Base-by-base conservation (phyloP, 2,329 filamentous ascomycete genomes). In the Colletotrichum sp. region DNA sequence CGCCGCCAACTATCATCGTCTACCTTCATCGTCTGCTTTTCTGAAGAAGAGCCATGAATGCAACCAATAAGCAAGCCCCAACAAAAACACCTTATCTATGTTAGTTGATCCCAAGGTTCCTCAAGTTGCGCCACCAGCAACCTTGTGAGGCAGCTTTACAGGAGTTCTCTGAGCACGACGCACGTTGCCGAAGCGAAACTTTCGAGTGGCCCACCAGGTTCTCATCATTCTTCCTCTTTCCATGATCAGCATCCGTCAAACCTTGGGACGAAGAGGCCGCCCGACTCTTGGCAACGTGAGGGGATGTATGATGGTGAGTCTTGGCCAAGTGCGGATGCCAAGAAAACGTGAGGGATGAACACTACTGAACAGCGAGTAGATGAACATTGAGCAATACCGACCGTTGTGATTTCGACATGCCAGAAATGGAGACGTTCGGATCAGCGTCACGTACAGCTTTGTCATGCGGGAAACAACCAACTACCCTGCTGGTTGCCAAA, bases 161-260 rank as follows among this genome's bases (percentile, higher is more conserved):
- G 5, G 36, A 0, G 15, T 38, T 38, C 36, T 9, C 8, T 38
- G 15, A 38, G 15, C 8, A 38, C 36, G 2, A 38, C 36, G 38
- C 38, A 48, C 43, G 43, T 52, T 52, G 43, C 43, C 12, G 43
- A 13, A 52, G 12, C 43, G 43, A 52, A 52, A 8, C 43, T 52
- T 52, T 52, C n/a, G 3, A 52, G 43, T 52, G 43, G 43, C n/a
- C 4, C 10, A 24, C 43, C n/a, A 0, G n/a, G n/a, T 52, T 24
- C n/a, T 52, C n/a, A 10, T 2, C 9, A 4, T 0, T 18, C 15
- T 1, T 18, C 15, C 8, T 48, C 38, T 1, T n/a, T 48, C 38
- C 10, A 48, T 21, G 10, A 3, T 12, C 38, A 48, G 10, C 18
- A 21, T 0, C 18, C 43, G 0, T 7, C n/a, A 24, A 13, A 21